Base-by-base conservation (phyloP, 192 early-diverging fungal genomes). In the Umbelopsis ramanniana region DNA sequence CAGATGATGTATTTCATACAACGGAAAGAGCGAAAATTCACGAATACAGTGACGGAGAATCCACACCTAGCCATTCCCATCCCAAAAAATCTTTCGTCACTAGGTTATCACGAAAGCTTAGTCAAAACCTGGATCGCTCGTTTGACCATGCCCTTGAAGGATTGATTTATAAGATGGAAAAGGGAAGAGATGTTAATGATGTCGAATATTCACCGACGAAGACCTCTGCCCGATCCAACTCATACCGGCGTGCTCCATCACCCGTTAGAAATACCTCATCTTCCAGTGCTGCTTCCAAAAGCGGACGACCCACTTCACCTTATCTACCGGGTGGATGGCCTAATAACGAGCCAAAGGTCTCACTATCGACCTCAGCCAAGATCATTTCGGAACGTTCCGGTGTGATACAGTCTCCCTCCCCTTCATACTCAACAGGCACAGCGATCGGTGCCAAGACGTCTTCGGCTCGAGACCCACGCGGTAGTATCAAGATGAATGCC, bases 401-500 rank as follows among this genome's bases (percentile, higher is more conserved):
- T 1, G 57, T 26, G 11, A 33, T 63, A 0, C 57, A 38, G 3
- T 63, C 57, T 19, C 57, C 57, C 2, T 63, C 57, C 17, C 57
- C 57, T 37, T 63, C 57, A 63, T 63, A 63, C 17, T 63, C 57
- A 6, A 33, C 57, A 3, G 57, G 57, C n/a, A 63, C 57, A 0
- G 33, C 26, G 15, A 63, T 37, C 15, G 57, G 57, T 29, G 57
- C 57, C 1, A 63, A 63, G 33, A 14, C 29, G 0, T 37, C 15
- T 10, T 22, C 57, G 0, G 33, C 12, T n/a, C 26, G 48, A 50
- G 48, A 50, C 15, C 48, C 48, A 15, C 48, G 29, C 33, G 57
- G 57, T 7, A 63, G 57, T 37, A 63, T 63, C 33, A 63, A 63
- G 57, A 63, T 63, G 57, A 26, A 63, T 37, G 57, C 57, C 15